Percentiles rank a stretch among this genome's conserved stretches.
phyloP scores from a whole-genome alignment of 805 yeast species.

The Metschnikowia anglica region DNA sequence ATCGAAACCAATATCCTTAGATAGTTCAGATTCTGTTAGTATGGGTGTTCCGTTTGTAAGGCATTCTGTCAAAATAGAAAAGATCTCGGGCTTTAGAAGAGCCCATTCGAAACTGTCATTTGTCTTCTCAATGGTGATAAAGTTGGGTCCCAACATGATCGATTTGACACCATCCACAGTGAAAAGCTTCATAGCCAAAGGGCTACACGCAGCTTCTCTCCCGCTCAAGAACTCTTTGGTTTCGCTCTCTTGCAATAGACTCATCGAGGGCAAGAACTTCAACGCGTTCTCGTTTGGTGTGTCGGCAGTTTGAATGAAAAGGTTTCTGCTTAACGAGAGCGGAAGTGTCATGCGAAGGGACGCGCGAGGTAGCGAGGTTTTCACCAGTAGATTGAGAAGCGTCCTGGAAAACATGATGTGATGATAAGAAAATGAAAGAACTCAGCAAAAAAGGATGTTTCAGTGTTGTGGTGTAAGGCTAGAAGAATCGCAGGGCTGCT shows the following conservation, averaged over 20 bases:
- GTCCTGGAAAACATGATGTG: constrained; percentile 7
- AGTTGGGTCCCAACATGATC: constrained; percentile 79
- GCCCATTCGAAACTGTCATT: constrained; percentile 54
- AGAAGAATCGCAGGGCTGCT: too few species aligned
- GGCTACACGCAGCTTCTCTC: constrained; percentile 72
- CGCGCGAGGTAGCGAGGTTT: constrained; percentile 2
- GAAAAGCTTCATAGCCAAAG: constrained; percentile 73
- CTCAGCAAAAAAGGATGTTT: not conserved
- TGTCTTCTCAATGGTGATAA: constrained; percentile 75
- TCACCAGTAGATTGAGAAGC: not conserved
- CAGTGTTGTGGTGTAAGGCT: too few species aligned
- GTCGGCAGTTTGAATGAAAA: constrained; percentile 77
- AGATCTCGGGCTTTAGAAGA: constrained; percentile 64
- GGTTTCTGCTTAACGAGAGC: constrained; percentile 13
- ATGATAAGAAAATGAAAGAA: not conserved
- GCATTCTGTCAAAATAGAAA: constrained; percentile 55
- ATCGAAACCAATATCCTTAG: constrained; percentile 42
- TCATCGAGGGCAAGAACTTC: constrained; percentile 75
- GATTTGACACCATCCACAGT: constrained; percentile 73
- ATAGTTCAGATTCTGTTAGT: constrained; percentile 28
- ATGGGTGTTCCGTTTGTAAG: constrained; percentile 58
- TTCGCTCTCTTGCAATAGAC: constrained; percentile 54
- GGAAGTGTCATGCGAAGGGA: not conserved
- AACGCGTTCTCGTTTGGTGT: constrained; percentile 88
- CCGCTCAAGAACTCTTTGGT: constrained; percentile 75